phyloP scores from a whole-genome alignment of 495 filamentous ascomycete genomes.

The Neurospora sp. region DNA sequence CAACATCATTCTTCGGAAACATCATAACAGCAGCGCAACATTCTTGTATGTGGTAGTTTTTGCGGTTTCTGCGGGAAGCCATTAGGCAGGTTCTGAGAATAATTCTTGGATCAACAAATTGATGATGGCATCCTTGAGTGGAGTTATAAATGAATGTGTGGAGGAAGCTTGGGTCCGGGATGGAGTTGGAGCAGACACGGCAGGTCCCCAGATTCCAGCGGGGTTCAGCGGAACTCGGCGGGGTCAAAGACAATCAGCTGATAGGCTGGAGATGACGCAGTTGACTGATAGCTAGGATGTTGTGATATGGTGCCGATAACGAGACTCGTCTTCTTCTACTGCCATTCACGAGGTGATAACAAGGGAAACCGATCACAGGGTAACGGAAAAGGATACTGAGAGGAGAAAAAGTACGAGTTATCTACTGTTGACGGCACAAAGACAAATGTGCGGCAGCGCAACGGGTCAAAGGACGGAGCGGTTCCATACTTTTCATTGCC shows the following conservation, averaged over 20 bases:
- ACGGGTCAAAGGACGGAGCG: not conserved
- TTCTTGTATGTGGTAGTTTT: not conserved
- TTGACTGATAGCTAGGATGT: not conserved
- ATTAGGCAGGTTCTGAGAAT: not conserved
- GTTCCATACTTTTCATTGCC: not conserved
- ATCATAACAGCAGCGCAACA: not conserved
- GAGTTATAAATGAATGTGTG: not conserved
- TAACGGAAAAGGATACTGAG: not conserved
- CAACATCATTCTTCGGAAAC: not conserved
- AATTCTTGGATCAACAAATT: not conserved
- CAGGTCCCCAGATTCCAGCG: not conserved
- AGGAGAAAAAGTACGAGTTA: not conserved
- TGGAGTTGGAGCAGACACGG: not conserved
- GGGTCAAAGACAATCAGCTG: not conserved
- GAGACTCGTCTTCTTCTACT: not conserved
- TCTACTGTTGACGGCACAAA: not conserved
- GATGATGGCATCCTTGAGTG: not conserved
- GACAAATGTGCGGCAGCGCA: not conserved
- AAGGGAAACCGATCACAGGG: not conserved
- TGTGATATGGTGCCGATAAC: not conserved
- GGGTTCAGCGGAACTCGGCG: not conserved
- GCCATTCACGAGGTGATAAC: not conserved
- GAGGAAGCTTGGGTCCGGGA: not conserved
- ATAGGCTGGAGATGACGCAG: not conserved
- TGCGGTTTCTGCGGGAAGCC: not conserved